phyloP scores from a whole-genome alignment of 2,329 filamentous ascomycete genomes.

The Bertia moriformis region DNA sequence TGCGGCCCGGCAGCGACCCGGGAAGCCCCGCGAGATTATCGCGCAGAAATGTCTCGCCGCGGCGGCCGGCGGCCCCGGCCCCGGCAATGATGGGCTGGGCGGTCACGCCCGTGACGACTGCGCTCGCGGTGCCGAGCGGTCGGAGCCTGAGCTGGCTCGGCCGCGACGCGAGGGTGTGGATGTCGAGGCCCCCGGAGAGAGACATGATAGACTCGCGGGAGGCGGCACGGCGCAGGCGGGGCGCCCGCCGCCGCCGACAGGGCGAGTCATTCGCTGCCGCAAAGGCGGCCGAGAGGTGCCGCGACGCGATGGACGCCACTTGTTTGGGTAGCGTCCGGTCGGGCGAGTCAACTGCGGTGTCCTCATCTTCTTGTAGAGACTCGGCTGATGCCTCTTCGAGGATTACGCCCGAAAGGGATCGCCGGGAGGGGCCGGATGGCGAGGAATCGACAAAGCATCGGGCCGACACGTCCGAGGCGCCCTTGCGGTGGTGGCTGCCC shows the following conservation, averaged over 20 bases:
- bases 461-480: conserved; percentile 37
- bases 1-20: conserved; percentile 20
- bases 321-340: conserved; percentile 5
- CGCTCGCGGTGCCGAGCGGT: conserved; percentile 34
- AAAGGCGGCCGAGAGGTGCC: conserved; percentile 14
- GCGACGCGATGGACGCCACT: conserved; percentile 11
- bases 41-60: conserved; percentile 39
- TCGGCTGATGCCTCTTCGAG: conserved; percentile 12
- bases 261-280: conserved; percentile 19
- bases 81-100: conserved; percentile 42
- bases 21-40: conserved; percentile 27
- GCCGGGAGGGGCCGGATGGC: conserved; percentile 10
- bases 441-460: conserved; percentile 27
- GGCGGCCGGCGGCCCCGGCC: conserved; percentile 25
- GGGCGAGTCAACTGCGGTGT: neutral
- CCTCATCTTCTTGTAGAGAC: too few species aligned
- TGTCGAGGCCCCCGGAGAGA: conserved; percentile 74
- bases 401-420: conserved; percentile 16
- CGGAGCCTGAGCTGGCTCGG: conserved; percentile 59
- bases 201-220: conserved; percentile 88
- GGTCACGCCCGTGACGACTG: conserved; percentile 40
- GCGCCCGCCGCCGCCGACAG: too few species aligned
- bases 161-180: conserved; percentile 64
- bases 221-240: conserved; percentile 43
- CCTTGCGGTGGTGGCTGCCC: conserved; percentile 37